A percentile compares a stretch with the other conserved stretches of the same genome.
Evolutionary conservation across 768 basidiomycete species (phyloP).

Genomic region (Suillus fuscotomentosus): DNA sequence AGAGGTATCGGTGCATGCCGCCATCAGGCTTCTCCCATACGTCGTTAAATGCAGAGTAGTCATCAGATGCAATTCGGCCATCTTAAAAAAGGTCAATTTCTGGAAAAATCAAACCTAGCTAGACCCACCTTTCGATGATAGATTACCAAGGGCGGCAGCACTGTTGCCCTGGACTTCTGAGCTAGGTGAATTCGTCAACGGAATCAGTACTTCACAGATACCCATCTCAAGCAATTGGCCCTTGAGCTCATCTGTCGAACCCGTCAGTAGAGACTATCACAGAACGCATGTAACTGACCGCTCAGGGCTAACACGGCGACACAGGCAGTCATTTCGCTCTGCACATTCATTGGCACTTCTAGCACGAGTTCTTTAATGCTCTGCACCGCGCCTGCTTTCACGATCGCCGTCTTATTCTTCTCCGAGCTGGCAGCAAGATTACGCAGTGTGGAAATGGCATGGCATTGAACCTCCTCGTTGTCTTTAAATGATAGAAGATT

Average conservation of each 20-base stretch:
- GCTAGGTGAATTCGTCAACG: conserved; percentile 92
- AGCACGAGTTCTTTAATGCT: conserved; percentile 96
- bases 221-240: conserved; percentile 97
- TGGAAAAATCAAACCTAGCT: background rate
- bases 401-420: conserved; percentile 97
- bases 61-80: conserved; percentile 72
- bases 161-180: conserved; percentile 99
- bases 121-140: conserved; percentile 87
- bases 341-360: conserved; percentile 93
- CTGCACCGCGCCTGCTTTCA: conserved; percentile 95
- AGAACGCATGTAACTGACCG: conserved; percentile 51
- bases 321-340: conserved; percentile 99
- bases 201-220: conserved; percentile 95
- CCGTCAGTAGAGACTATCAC: conserved; percentile 6
- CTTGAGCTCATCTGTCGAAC: conserved; percentile 83
- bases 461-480: conserved; percentile 99
- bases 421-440: conserved; percentile 97
- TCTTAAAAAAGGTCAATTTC: conserved; percentile 41
- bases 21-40: conserved; percentile 99
- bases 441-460: conserved; percentile 95
- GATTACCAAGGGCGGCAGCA: conserved; percentile 94
- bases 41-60: conserved; percentile 95
- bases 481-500: conserved; percentile 97
- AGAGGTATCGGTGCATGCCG: conserved; percentile 93
- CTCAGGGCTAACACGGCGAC: conserved; percentile 95